These are phyloP conservation scores for Nemania sp. DNA, from an alignment of 2,329 filamentous ascomycete genomes.

Conservation along the genomic window DNA sequence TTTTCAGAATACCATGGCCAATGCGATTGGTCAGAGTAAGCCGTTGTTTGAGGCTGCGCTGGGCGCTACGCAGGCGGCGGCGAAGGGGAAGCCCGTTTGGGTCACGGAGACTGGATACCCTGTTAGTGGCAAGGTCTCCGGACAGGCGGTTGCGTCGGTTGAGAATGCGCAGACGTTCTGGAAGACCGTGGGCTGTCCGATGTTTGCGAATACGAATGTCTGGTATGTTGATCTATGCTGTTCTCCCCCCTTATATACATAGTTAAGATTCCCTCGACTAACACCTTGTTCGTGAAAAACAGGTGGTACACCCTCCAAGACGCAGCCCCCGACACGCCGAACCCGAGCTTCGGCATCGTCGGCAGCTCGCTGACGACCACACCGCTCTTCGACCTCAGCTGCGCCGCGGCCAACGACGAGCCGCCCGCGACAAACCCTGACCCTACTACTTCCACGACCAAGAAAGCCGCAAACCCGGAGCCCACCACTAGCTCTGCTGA, in stretches of 20 bases:
- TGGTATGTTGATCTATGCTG: conserved; percentile 53
- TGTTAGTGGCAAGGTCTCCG: conserved; percentile 66
- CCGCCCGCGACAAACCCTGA: conserved; percentile 24
- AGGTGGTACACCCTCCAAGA: conserved; percentile 73
- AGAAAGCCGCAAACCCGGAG: background rate
- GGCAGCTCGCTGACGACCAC: conserved; percentile 55
- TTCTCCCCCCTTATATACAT: background rate
- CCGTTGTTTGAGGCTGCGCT: conserved; percentile 70
- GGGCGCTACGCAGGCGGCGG: conserved; percentile 58
- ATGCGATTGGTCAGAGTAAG: conserved; percentile 66
- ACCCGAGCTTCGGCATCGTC: conserved; percentile 72
- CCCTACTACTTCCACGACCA: background rate
- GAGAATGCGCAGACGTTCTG: conserved; percentile 80
- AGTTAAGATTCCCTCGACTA: background rate
- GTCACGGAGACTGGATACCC: conserved; percentile 91
- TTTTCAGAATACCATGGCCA: conserved; percentile 71
- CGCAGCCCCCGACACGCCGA: conserved; percentile 58
- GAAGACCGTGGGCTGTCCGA: conserved; percentile 74
- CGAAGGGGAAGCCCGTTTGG: conserved; percentile 74
- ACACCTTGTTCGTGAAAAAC: background rate
- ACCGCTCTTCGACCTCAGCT: conserved; percentile 67
- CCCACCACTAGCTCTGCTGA: background rate
- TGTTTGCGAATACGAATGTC: conserved; percentile 66
- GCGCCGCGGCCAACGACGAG: conserved; percentile 43
- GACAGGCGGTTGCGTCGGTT: conserved; percentile 63